Base-by-base conservation (phyloP, 2,329 filamentous ascomycete genomes). In the Amauroascus verrucosus region DNA sequence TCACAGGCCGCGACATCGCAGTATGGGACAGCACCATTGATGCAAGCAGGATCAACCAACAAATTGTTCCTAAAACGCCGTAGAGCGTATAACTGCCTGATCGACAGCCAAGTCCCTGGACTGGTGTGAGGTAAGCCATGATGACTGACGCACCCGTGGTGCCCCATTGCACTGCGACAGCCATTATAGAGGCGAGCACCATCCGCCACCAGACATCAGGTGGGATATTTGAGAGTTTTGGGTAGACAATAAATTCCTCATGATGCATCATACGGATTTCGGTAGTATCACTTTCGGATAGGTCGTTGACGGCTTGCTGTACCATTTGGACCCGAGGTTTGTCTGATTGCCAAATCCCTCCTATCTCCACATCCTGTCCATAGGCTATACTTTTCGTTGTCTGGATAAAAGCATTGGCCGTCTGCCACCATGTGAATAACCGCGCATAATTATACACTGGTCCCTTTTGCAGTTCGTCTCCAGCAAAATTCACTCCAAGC, bases 141-240 rank as follows among this genome's bases (percentile, higher is more conserved):
- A 50, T 13, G 24, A 41, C 37, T 20, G 48, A 50, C 16, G 48
- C 48, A 5, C 48, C 48, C 6, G 48, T 50, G 9, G 48, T 41
- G n/a, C 48, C 48, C 48, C 48, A 50, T 32, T 50, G 48, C 20
- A 50, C 37, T 11, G 35, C 18, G 33, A 50, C 8, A 20, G 48
- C 48, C 48, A 50, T 50, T 8, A 24, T n/a, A 13, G 48, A 50
- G n/a, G 48, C 48, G 6, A 50, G 48, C 9, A 50, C 16, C 3
- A 50, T 50, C 24, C 48, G 48, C 48, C 48, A 50, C 48, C 48
- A 50, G 14, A 50, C 14, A 13, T 50, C 48, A 3, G 48, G 48
- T 14, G 48, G 37, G 7, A 50, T 40, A 16, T 13, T 32, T 20
- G 33, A 4, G 11, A 50, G 24, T 30, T 22, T 41, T 16, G 48